phyloP scores from a whole-genome alignment of 495 filamentous ascomycete genomes.

The Aspergillus hancockii region DNA sequence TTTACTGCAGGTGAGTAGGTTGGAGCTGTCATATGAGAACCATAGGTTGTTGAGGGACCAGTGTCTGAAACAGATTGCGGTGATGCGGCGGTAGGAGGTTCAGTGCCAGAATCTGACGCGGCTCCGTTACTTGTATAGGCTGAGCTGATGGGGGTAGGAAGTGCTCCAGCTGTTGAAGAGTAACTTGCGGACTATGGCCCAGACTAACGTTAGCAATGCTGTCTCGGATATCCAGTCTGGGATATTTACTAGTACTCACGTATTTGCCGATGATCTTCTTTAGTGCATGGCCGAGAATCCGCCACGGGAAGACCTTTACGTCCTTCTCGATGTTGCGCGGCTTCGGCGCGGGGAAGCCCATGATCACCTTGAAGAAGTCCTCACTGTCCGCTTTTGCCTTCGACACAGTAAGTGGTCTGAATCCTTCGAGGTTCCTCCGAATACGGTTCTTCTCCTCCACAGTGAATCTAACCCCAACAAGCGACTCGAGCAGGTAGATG shows the following conservation, averaged over 20 bases:
- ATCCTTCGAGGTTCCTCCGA: constrained; percentile 89
- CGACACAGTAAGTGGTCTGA: constrained; percentile 84
- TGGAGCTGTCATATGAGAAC: constrained; percentile 24
- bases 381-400: constrained; percentile 90
- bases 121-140: constrained; percentile 41
- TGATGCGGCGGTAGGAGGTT: constrained; percentile 41
- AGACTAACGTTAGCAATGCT: constrained; percentile 15
- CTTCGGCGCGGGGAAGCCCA: constrained; percentile 94
- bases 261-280: constrained; percentile 99
- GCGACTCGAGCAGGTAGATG: constrained; percentile 85
- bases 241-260: constrained; percentile 49
- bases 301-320: constrained; percentile 97
- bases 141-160: constrained; percentile 39
- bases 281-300: constrained; percentile 73
- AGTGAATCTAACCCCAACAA: constrained; percentile 80
- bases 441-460: constrained; percentile 99
- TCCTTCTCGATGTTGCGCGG: constrained; percentile 98
- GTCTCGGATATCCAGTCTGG: background rate
- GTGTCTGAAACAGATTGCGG: constrained; percentile 48
- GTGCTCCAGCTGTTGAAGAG: constrained; percentile 49
- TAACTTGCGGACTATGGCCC: constrained; percentile 50
- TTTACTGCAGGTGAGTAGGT: constrained; percentile 32
- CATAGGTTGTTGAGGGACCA: constrained; percentile 35
- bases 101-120: constrained; percentile 44
- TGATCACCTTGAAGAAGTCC: constrained; percentile 97